phyloP scores from a whole-genome alignment of 78 protist species.

The Dictyostelium brefeldianum region DNA sequence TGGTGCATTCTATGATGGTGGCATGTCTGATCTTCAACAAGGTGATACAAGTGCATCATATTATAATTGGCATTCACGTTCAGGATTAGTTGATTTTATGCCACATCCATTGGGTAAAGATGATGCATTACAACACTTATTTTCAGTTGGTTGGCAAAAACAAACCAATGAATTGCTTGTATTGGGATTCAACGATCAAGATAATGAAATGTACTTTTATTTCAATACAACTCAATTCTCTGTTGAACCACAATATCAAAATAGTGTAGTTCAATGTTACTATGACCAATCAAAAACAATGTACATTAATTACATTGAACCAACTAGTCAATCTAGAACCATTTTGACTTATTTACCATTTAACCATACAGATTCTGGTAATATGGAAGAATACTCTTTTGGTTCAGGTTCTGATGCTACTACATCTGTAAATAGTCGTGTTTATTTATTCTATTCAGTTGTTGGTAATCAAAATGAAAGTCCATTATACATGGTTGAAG shows the following conservation, averaged over 20 bases:
- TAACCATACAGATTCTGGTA: neutral
- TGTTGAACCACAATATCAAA: neutral
- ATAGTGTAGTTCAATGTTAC: neutral
- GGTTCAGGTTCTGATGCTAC: neutral
- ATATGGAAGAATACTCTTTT: neutral
- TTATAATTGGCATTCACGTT: neutral
- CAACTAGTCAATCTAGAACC: neutral
- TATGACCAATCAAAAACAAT: neutral
- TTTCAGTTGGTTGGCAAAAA: neutral
- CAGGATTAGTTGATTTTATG: neutral
- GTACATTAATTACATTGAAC: neutral
- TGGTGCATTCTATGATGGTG: neutral
- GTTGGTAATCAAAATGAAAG: neutral
- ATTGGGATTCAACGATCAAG: neutral
- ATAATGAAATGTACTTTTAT: neutral
- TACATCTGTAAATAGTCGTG: neutral
- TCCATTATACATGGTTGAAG: slow-evolving; percentile 6
- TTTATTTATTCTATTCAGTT: neutral
- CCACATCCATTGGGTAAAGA: slow-evolving; percentile 11
- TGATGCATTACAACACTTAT: neutral
- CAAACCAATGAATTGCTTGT: neutral
- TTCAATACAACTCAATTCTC: neutral
- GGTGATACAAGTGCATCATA: neutral
- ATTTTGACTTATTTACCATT: neutral
- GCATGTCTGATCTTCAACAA: neutral